Percentiles rank a stretch among this genome's conserved stretches.
Conservation (phyloP, 805 yeast genomes). For the Teunomyces stri region DNA sequence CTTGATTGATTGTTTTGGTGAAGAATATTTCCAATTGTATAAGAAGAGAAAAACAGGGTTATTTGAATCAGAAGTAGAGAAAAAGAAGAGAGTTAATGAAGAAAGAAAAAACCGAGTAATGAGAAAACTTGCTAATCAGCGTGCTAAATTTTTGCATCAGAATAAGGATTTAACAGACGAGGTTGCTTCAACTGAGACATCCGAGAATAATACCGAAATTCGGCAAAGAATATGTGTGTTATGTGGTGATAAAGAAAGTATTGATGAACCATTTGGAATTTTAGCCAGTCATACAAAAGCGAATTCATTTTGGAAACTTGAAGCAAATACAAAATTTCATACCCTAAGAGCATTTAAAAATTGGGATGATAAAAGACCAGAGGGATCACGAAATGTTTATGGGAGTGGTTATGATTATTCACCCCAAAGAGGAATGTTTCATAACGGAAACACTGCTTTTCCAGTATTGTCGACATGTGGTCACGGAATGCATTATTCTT, state of each 20-base stretch:
- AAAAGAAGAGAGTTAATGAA: constrained; percentile 55
- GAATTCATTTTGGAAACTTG: constrained; percentile 50
- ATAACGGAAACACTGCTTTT: constrained; percentile 14
- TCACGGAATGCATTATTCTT: constrained; percentile 51
- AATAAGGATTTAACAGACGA: constrained; percentile 27
- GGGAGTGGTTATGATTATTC: constrained; percentile 19
- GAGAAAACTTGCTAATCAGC: constrained; percentile 59
- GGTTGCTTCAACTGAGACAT: not conserved
- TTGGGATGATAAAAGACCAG: constrained; percentile 21
- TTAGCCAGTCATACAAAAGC: constrained; percentile 50
- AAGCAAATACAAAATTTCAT: constrained; percentile 17
- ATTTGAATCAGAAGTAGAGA: constrained; percentile 55
- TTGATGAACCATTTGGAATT: constrained; percentile 52
- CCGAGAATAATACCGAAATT: constrained; percentile 3
- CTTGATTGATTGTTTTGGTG: constrained; percentile 57
- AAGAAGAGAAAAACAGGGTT: constrained; percentile 40
- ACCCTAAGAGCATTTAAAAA: constrained; percentile 20
- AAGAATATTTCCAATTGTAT: constrained; percentile 48
- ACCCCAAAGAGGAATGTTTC: constrained; percentile 7
- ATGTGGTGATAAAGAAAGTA: constrained; percentile 22
- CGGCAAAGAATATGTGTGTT: constrained; percentile 17
- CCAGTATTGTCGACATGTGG: constrained; percentile 46
- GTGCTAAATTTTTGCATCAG: constrained; percentile 41
- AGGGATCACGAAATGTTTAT: constrained; percentile 14
- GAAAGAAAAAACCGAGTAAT: constrained; percentile 60